Evolutionary conservation across 2,329 filamentous ascomycete genomes (phyloP).

Genomic region (Claviceps fusiformis): DNA sequence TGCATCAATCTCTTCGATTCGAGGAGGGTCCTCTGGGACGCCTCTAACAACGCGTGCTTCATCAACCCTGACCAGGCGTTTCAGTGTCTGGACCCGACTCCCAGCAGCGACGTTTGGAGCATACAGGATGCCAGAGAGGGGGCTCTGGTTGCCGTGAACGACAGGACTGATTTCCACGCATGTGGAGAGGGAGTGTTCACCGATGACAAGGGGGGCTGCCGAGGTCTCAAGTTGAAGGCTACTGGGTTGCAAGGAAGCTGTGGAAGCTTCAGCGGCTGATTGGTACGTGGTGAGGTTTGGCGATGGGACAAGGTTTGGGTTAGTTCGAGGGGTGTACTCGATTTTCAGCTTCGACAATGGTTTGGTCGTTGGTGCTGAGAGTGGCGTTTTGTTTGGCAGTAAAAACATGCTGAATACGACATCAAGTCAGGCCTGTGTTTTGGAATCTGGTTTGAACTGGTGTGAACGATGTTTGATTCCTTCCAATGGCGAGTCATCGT

Average conservation of each 20-base stretch:
- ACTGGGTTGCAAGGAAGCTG: conserved; percentile 16
- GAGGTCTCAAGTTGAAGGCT: conserved; percentile 13
- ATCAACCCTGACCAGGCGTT: conserved; percentile 13
- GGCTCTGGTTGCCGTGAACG: conserved; percentile 14
- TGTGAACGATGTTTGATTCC: no score
- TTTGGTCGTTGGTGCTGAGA: not conserved
- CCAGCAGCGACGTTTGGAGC: conserved; percentile 16
- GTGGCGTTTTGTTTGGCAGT: no score
- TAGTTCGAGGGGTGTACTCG: not conserved
- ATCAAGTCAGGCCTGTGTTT: not conserved
- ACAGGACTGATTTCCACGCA: conserved; percentile 12
- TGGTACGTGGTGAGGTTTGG: not conserved
- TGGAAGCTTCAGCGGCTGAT: conserved; percentile 1
- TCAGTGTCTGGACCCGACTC: conserved; percentile 20
- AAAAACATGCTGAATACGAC: no score
- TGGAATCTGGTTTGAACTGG: no score
- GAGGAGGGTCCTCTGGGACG: conserved; percentile 15
- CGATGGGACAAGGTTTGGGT: not conserved
- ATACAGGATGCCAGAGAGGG: conserved; percentile 11
- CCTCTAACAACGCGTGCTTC: conserved; percentile 20
- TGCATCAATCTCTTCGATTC: conserved; percentile 16
- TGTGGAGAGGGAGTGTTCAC: conserved; percentile 16
- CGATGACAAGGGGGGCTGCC: conserved; percentile 11
- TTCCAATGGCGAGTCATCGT: no score
- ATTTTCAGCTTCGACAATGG: not conserved